phyloP scores from a whole-genome alignment of 2,329 filamentous ascomycete genomes.

The Raffaelea arxii region DNA sequence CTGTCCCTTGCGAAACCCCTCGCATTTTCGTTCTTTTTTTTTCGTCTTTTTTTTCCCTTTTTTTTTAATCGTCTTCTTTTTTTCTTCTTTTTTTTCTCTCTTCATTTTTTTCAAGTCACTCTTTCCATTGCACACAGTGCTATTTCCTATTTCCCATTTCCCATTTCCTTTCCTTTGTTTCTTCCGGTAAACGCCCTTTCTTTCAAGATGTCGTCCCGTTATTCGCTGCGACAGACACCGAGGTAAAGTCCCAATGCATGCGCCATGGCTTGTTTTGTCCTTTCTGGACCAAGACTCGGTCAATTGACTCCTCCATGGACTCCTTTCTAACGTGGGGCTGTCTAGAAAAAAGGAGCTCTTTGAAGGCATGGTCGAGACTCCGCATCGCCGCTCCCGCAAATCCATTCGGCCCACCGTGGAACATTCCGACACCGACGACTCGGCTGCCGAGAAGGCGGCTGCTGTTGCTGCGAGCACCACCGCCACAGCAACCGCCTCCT shows the following conservation, averaged over 20 bases:
- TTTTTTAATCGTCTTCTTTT: not conserved
- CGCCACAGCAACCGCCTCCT: constrained; percentile 35
- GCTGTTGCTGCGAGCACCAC: not conserved
- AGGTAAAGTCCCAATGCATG: constrained; percentile 16
- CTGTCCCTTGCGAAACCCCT: too few species aligned
- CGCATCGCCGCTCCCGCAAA: constrained; percentile 39
- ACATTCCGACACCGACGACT: constrained; percentile 32
- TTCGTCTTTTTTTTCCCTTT: not conserved
- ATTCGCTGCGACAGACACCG: constrained; percentile 22
- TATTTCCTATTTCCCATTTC: not conserved
- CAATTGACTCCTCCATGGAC: too few species aligned
- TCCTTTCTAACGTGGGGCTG: too few species aligned
- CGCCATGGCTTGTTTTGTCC: not conserved
- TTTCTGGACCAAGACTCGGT: not conserved
- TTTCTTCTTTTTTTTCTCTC: not conserved
- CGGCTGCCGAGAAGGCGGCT: not conserved
- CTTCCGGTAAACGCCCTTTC: not conserved
- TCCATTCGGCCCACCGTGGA: constrained; percentile 33
- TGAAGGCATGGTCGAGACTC: constrained; percentile 52
- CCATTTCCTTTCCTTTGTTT: not conserved
- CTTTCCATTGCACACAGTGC: not conserved
- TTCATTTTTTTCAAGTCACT: not conserved
- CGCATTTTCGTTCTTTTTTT: not conserved
- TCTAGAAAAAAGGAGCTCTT: constrained; percentile 54
- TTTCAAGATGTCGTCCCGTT: constrained; percentile 19